phyloP scores from a whole-genome alignment of 441 rosid species.

The Bocquillonia castaneifolia region DNA sequence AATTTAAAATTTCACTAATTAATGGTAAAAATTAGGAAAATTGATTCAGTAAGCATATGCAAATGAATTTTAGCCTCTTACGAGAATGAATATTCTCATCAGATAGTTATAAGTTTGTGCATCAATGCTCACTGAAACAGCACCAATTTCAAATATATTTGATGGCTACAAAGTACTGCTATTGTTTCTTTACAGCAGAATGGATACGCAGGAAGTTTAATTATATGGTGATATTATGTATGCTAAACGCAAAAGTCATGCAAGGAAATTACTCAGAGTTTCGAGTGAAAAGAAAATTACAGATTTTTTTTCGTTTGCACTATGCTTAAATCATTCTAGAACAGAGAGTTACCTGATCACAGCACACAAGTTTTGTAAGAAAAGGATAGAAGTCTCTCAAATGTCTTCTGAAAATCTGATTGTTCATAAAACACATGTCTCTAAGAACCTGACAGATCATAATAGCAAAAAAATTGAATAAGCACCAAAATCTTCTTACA shows the following conservation, averaged over 20 bases:
- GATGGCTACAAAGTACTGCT: not conserved
- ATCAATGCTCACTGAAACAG: no score
- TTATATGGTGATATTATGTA: not conserved
- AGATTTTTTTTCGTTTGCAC: not conserved
- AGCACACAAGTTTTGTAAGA: slow-evolving; percentile 88
- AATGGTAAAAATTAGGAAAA: no score
- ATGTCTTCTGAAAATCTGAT: slow-evolving; percentile 74
- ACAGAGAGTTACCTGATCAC: slow-evolving; percentile 73
- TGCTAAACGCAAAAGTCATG: not conserved
- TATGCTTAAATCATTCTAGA: not conserved
- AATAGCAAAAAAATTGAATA: not conserved
- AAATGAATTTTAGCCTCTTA: no score
- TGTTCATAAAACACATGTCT: slow-evolving; percentile 94
- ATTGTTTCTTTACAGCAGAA: not conserved
- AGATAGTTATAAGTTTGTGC: no score
- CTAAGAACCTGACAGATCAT: slow-evolving; percentile 68
- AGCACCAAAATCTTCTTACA: not conserved
- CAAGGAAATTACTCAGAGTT: not conserved
- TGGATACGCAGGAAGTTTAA: not conserved
- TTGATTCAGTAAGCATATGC: not conserved
- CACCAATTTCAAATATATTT: not conserved
- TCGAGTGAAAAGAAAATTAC: not conserved
- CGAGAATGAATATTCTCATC: no score
- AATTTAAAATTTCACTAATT: not conserved
- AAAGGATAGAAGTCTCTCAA: slow-evolving; percentile 90